Evolutionary conservation across 805 yeast genomes (phyloP), one percentile per base, ranked within the genome.

Genomic region (Clavispora carvajalis): DNA sequence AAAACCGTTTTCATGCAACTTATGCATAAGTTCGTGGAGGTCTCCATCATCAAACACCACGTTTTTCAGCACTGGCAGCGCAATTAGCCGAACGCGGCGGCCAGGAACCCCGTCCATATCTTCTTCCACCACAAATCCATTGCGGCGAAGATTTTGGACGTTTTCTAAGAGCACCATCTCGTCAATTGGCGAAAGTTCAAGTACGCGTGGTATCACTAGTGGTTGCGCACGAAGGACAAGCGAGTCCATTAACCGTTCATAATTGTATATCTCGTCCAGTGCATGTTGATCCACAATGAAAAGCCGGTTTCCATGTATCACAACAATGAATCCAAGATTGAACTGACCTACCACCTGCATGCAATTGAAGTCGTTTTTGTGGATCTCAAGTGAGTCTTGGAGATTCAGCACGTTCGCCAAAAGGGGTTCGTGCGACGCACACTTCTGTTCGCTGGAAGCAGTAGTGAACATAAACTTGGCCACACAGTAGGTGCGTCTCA

Each of bases 221-320:
- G 80, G 79, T 60, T 93, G 55, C 8, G 65, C 54, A 34, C 77
- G 74, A 47, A 90, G 79, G 0, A 67, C 63, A 0, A 85, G 77
- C 2, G 69, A 70, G 13, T 65, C 59, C 49, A 77, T 80, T 12
- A 85, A 62, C 36, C 67, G 69, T 59, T 93, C 99, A 65, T 87
- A 93, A 59, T 93, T 93, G 66, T 55, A 88, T 51, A 90, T 93
- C 55, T 93, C 99, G 64, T 93, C 99, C 49, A 95, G 85, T 1
- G 99, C 99, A 65, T 93, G 99, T 60, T 93, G 99, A 59, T 93
- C 99, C 36, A 93, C 74, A 24, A 93, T 90, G 53, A 93, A 90
- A 23, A 91, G 52, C 54, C 88, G 88, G 19, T 56, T 57, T 3
- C 58, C 55, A n/a, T 61, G 59, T 37, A 80, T 69, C 2, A 77